These are phyloP conservation scores for Sicyos baderoa DNA, from an alignment of 306 rosid genomes.

Conservation along the genomic window DNA sequence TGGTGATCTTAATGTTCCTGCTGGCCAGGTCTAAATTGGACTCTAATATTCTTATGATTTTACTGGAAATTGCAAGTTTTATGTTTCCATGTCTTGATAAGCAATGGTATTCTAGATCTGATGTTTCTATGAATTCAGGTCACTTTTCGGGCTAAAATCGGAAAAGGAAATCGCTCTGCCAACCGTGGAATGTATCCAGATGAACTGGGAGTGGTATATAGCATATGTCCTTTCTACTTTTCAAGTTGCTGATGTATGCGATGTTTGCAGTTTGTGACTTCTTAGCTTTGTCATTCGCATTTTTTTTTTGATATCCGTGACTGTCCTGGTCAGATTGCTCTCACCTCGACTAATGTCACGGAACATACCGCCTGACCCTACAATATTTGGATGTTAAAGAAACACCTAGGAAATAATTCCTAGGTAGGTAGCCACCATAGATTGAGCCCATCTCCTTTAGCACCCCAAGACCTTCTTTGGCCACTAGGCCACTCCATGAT, in stretches of 20 bases:
- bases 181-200: conserved; percentile 92
- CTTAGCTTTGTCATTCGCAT: too few species aligned
- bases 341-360: too few species aligned
- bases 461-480: too few species aligned
- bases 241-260: neutral
- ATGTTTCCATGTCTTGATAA: neutral
- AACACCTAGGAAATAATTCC: too few species aligned
- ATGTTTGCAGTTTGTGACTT: neutral
- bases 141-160: conserved; percentile 95
- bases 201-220: conserved; percentile 96
- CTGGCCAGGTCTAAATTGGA: conserved; percentile 65
- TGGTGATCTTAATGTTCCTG: conserved; percentile 95
- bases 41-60: conserved; percentile 17
- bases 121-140: conserved; percentile 39
- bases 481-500: too few species aligned
- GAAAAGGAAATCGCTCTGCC: conserved; percentile 51
- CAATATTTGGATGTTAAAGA: too few species aligned
- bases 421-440: too few species aligned
- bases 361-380: too few species aligned
- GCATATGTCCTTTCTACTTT: conserved; percentile 17
- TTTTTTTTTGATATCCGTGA: too few species aligned
- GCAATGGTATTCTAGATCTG: neutral
- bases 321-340: too few species aligned
- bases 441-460: too few species aligned
- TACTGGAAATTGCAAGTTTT: conserved; percentile 4